Conservation (phyloP, 805 yeast genomes). For the Metschnikowia anglica region DNA sequence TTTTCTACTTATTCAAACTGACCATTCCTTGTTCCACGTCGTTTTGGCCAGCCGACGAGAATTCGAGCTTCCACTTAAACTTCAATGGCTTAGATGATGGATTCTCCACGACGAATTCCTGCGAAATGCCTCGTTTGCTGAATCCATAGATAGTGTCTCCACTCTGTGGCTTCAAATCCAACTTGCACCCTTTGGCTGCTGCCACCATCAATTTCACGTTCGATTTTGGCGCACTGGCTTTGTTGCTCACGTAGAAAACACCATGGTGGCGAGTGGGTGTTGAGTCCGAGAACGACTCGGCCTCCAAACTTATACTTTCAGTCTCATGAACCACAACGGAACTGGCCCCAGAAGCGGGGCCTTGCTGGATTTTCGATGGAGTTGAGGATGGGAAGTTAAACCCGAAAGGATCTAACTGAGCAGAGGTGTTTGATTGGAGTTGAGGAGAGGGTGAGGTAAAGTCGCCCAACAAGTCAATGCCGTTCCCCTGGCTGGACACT, state of each 20-base stretch:
- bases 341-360: slow-evolving; percentile 12
- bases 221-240: slow-evolving; percentile 43
- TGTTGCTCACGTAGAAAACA: slow-evolving; percentile 52
- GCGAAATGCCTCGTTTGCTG: slow-evolving; percentile 51
- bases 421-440: slow-evolving; percentile 29
- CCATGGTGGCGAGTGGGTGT: slow-evolving; percentile 36
- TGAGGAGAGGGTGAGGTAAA: slow-evolving; percentile 45
- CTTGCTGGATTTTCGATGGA: slow-evolving; percentile 29
- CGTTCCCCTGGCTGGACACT: too few relatives aligned
- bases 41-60: slow-evolving; percentile 27
- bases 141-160: slow-evolving; percentile 51
- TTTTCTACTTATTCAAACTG: slow-evolving; percentile 10
- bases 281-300: slow-evolving; percentile 37
- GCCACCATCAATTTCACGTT: slow-evolving; percentile 64
- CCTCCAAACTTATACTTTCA: slow-evolving; percentile 48
- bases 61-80: slow-evolving; percentile 74
- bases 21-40: slow-evolving; percentile 17
- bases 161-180: slow-evolving; percentile 63
- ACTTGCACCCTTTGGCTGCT: slow-evolving; percentile 61
- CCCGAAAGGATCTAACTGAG: slow-evolving; percentile 41
- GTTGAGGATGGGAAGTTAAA: slow-evolving; percentile 40
- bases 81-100: slow-evolving; percentile 45
- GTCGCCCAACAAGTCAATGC: slow-evolving; percentile 35
- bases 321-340: slow-evolving; percentile 43
- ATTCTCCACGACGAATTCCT: slow-evolving; percentile 45